Evolutionary conservation across 257 asterid species (phyloP).

Genomic region (Nyctanthes arbortristis): DNA sequence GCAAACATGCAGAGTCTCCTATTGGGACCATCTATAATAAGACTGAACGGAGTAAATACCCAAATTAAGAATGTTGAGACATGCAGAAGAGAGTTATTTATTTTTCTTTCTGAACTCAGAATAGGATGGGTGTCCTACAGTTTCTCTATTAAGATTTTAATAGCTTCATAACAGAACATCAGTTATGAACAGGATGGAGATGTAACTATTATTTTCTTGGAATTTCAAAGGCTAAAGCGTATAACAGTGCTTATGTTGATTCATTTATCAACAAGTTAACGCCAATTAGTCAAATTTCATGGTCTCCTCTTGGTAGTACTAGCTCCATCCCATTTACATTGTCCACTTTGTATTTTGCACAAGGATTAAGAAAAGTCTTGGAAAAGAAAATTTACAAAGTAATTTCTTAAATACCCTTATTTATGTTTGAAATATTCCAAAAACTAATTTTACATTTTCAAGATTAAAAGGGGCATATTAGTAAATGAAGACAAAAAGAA

Average conservation of each 20-base stretch:
- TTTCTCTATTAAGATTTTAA: neutral
- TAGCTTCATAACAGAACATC: neutral
- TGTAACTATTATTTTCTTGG: neutral
- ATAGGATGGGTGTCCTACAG: neutral
- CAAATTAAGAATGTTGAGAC: neutral
- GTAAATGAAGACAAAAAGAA: neutral
- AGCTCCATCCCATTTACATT: neutral
- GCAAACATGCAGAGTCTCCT: neutral
- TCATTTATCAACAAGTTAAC: neutral
- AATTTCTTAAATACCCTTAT: no score
- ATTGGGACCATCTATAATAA: neutral
- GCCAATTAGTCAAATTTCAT: neutral
- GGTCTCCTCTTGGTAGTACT: neutral
- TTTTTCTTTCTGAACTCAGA: neutral
- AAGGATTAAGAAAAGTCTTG: no score
- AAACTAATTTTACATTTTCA: no score
- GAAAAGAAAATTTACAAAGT: no score
- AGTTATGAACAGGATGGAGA: neutral
- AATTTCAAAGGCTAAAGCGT: neutral
- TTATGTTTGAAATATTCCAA: no score
- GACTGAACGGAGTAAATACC: neutral
- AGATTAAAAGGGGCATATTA: no score
- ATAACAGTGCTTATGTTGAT: constrained; percentile 1
- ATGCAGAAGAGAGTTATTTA: constrained; percentile 5
- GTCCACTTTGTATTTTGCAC: no score